phyloP scores from a whole-genome alignment of 768 basidiomycete genomes.

The Kwoniella botswanensis region DNA sequence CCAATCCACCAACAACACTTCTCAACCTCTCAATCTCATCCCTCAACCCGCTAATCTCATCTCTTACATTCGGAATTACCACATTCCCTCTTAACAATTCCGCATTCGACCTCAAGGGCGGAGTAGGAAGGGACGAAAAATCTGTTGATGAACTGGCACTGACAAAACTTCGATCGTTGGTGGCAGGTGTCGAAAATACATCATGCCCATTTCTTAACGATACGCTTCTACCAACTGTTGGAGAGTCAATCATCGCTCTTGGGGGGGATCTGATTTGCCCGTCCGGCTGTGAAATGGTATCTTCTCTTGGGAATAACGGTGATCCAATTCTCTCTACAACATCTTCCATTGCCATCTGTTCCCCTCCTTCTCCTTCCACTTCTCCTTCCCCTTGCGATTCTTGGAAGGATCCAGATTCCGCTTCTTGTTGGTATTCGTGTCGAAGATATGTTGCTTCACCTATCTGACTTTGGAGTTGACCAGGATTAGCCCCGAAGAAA shows the following conservation, averaged over 20 bases:
- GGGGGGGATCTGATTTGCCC: too few relatives aligned
- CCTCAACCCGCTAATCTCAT: slow-evolving; percentile 37
- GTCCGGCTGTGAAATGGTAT: background rate
- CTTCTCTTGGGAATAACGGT: background rate
- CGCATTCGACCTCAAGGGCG: slow-evolving; percentile 3
- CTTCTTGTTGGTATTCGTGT: too few relatives aligned
- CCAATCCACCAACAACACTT: slow-evolving; percentile 41
- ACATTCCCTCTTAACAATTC: slow-evolving; percentile 16
- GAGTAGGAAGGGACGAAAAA: slow-evolving; percentile 12
- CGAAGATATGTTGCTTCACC: background rate
- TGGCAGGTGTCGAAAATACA: background rate
- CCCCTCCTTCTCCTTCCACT: background rate
- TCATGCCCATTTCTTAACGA: background rate
- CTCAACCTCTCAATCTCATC: slow-evolving; percentile 47
- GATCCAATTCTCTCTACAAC: background rate
- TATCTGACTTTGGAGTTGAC: background rate
- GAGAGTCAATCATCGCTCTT: too few relatives aligned
- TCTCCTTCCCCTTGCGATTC: background rate
- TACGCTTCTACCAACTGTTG: too few relatives aligned
- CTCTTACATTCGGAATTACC: slow-evolving; percentile 25
- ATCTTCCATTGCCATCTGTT: background rate
- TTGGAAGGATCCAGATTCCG: background rate
- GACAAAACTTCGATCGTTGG: background rate
- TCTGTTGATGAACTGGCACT: slow-evolving; percentile 5
- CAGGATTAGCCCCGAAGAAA: slow-evolving; percentile 27